phyloP scores from a whole-genome alignment of 2,329 filamentous ascomycete species.

The Neofusicoccum umdonicola region DNA sequence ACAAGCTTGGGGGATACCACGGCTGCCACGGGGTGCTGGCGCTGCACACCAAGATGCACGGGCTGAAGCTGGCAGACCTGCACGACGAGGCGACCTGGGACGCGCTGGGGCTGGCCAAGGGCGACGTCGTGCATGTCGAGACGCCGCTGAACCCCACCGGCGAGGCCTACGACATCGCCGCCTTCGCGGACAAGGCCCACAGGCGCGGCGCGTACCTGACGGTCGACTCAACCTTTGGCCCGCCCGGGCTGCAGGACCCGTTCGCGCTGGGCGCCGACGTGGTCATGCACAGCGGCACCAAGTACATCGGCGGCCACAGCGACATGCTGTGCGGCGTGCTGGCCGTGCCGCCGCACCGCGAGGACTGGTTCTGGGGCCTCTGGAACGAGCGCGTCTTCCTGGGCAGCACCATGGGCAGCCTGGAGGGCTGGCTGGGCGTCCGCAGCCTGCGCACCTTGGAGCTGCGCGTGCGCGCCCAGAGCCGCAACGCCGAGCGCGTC shows the following conservation, averaged over 20 bases:
- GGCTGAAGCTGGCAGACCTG: constrained; percentile 69
- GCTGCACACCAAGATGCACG: constrained; percentile 72
- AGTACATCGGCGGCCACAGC: constrained; percentile 94
- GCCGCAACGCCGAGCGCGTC: constrained; percentile 64
- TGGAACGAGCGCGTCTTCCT: constrained; percentile 70
- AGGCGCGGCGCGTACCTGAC: constrained; percentile 70
- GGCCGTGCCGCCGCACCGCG: constrained; percentile 47
- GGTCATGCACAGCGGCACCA: constrained; percentile 90
- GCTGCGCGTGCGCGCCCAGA: constrained; percentile 76
- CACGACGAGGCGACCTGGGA: constrained; percentile 56
- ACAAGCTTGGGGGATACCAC: constrained; percentile 75
- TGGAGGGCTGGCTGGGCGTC: constrained; percentile 91
- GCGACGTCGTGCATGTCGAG: constrained; percentile 88
- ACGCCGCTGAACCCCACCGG: constrained; percentile 92
- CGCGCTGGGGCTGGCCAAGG: constrained; percentile 63
- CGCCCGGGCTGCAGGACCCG: constrained; percentile 84
- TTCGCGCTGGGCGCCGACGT: constrained; percentile 79
- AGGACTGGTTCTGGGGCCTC: constrained; percentile 48
- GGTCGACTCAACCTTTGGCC: constrained; percentile 90
- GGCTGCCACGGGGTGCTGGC: constrained; percentile 84
- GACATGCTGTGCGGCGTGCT: constrained; percentile 90
- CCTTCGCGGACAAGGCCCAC: constrained; percentile 72
- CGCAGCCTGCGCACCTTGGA: constrained; percentile 83
- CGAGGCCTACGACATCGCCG: constrained; percentile 69
- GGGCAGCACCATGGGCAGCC: constrained; percentile 79